Base-by-base conservation (phyloP, 2,329 filamentous ascomycete species). In the Aspergillus piperis region DNA sequence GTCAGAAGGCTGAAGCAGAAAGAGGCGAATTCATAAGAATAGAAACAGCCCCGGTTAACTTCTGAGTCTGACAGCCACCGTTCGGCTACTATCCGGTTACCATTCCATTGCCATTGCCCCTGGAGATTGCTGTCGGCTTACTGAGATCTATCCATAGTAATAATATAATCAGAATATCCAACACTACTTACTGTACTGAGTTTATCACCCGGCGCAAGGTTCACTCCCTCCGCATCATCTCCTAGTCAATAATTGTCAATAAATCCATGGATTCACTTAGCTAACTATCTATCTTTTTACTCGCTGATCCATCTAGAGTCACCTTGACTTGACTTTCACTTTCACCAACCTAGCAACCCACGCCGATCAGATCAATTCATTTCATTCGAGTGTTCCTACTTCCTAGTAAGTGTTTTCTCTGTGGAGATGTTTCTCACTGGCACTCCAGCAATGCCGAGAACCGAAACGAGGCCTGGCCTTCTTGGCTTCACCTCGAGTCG, bases 211-310 rank as follows among this genome's bases (percentile, higher is more conserved):
- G 38, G 38, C 17, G 39, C 27, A 47, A 44, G 19, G 27, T 32
- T 23, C 6, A 36, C 32, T 36, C 27, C 11, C 25, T 36, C 5
- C 39, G 13, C 38, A 13, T 23, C 15, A 32, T 36, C 41, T 44
- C 25, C 13, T 7, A 32, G 25, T 44, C 53, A 55, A 55, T 55
- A 47, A 55, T 55, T 55, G 53, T 36, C 53, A 55, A 55, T 55
- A 55, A 39, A 55, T 17, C n/a, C 53, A 44, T 19, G 39, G 27
- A 25, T 25, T 36, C 32, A 36, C 32, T 36, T 15, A 13, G 32
- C 32, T 13, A 36, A 36, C 32, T 21, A 44, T 21, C 25, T 27
- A 44, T 21, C 25, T 17, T 44, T 44, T 4, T 23, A 21, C 19
- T 44, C 41, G 41, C 30, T 41, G 53, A 55, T 55, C 53, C 23